These are phyloP conservation scores for Peniophora sp. DNA, from an alignment of 1,284 basidiomycete genomes.

Conservation along the genomic window DNA sequence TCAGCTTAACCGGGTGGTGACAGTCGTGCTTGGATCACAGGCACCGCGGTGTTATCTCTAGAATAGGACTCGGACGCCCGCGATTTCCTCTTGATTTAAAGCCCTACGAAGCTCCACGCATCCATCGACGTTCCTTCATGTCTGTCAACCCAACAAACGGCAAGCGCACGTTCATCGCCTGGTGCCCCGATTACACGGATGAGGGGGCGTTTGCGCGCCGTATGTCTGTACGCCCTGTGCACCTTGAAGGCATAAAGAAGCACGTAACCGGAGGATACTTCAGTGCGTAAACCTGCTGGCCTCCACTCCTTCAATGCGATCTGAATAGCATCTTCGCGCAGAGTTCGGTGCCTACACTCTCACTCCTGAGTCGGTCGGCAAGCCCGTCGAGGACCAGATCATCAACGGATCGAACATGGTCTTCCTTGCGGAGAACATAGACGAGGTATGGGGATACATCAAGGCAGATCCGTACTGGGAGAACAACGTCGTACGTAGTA, in stretches of 20 bases:
- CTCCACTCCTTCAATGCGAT: background rate
- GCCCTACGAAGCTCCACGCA: too few species aligned
- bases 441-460: slow-evolving; percentile 16
- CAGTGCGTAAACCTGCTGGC: too few species aligned
- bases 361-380: background rate
- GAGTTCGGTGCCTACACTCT: background rate
- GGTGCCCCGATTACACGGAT: slow-evolving; percentile 1
- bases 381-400: slow-evolving; percentile 7
- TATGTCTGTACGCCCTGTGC: background rate
- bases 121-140: too few species aligned
- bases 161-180: background rate
- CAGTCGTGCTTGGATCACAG: too few species aligned
- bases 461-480: slow-evolving; percentile 22
- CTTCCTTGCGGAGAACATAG: slow-evolving; percentile 18
- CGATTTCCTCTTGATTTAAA: too few species aligned
- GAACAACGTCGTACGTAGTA: slow-evolving; percentile 16
- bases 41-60: too few species aligned
- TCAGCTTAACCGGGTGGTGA: too few species aligned
- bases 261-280: background rate
- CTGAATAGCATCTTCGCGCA: background rate
- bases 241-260: background rate
- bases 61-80: too few species aligned
- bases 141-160: background rate
- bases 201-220: background rate
- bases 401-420: slow-evolving; percentile 20